Percentiles rank a stretch among this genome's conserved stretches.
Conservation (phyloP, 2,329 filamentous ascomycete species). For the Aspergillus hortae region DNA sequence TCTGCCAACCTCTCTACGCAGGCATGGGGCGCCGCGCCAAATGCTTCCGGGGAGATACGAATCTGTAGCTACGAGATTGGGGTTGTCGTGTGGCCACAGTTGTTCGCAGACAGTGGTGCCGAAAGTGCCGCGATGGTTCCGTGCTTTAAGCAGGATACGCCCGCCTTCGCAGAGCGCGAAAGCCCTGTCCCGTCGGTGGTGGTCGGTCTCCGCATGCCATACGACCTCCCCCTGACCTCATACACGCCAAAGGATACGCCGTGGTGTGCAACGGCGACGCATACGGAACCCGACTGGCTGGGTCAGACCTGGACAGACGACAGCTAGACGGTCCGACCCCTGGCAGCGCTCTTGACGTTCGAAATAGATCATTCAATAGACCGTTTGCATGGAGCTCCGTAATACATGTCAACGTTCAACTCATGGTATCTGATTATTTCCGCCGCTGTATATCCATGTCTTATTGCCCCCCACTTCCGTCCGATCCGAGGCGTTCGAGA, state of each 20-base stretch:
- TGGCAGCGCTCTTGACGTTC: background rate
- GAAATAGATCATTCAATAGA: background rate
- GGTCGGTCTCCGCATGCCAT: slow-evolving; percentile 76
- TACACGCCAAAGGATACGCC: slow-evolving; percentile 65
- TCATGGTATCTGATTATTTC: background rate
- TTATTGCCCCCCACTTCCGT: too few relatives aligned
- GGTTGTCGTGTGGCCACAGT: slow-evolving; percentile 73
- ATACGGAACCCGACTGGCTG: slow-evolving; percentile 58
- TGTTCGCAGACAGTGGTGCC: slow-evolving; percentile 34
- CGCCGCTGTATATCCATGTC: too few relatives aligned
- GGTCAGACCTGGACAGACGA: slow-evolving; percentile 39
- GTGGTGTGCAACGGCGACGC: slow-evolving; percentile 67
- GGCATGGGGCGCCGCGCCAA: slow-evolving; percentile 72
- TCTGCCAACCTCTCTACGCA: slow-evolving; percentile 91
- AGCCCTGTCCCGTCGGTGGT: slow-evolving; percentile 25
- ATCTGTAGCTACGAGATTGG: slow-evolving; percentile 82
- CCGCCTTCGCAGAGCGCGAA: slow-evolving; percentile 25
- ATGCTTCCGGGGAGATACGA: slow-evolving; percentile 58
- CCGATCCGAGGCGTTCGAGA: too few relatives aligned
- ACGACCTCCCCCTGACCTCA: slow-evolving; percentile 67
- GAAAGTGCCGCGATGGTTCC: slow-evolving; percentile 59
- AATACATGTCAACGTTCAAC: background rate
- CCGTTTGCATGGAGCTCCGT: background rate
- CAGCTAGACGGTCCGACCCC: background rate
- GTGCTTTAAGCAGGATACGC: slow-evolving; percentile 61